Evolutionary conservation across 192 early-diverging fungal genomes (phyloP).

Genomic region (Dissophora globulifera): DNA sequence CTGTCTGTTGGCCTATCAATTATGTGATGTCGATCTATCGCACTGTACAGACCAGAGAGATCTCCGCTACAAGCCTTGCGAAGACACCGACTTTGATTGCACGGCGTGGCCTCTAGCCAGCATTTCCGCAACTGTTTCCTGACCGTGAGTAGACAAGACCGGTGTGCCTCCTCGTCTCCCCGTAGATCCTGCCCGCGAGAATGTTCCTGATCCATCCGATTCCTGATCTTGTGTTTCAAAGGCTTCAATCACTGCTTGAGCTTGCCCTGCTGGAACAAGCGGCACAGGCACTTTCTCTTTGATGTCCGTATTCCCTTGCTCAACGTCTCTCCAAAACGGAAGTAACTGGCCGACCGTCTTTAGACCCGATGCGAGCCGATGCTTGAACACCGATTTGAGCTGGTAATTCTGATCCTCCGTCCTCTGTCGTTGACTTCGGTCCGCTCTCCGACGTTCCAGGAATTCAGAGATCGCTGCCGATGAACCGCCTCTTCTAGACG

Average conservation of each 20-base stretch:
- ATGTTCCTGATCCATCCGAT: neutral
- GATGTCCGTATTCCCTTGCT: slow-evolving; percentile 19
- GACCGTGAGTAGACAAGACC: neutral
- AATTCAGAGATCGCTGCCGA: slow-evolving; percentile 16
- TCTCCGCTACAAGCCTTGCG: neutral
- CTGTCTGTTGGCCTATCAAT: neutral
- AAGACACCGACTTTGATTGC: slow-evolving; percentile 2
- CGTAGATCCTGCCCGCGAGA: slow-evolving; percentile 16
- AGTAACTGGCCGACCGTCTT: slow-evolving; percentile 32
- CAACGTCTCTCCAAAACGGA: slow-evolving; percentile 45
- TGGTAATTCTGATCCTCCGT: slow-evolving; percentile 17
- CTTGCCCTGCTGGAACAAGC: slow-evolving; percentile 14
- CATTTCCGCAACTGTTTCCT: slow-evolving; percentile 10
- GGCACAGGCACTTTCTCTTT: slow-evolving; percentile 35
- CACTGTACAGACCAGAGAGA: no score
- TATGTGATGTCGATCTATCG: no score
- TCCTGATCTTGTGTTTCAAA: slow-evolving; percentile 19
- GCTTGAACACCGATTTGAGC: slow-evolving; percentile 44
- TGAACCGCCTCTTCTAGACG: neutral
- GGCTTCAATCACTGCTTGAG: slow-evolving; percentile 23
- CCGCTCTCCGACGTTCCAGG: slow-evolving; percentile 9
- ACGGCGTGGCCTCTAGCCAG: slow-evolving; percentile 11
- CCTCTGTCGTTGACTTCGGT: slow-evolving; percentile 8
- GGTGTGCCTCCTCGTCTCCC: neutral
- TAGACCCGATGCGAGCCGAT: slow-evolving; percentile 22